Percentiles rank a stretch among this genome's conserved stretches.
These are phyloP conservation scores for Sclerotinia nivalis DNA, from an alignment of 2,329 filamentous ascomycete genomes.

Conservation along the genomic window DNA sequence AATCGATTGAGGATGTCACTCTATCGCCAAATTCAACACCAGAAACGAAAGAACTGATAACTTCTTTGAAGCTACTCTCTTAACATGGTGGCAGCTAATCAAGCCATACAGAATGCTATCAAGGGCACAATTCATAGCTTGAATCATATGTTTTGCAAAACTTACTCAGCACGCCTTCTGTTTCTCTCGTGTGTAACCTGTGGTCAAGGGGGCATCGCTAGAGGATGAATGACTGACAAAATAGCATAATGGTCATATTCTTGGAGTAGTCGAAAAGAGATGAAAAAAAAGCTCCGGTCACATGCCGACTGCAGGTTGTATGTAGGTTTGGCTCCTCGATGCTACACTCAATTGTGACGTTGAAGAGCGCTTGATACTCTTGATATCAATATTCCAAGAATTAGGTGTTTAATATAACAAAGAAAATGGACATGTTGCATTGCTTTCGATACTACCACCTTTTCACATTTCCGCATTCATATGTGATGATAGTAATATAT, in stretches of 20 bases:
- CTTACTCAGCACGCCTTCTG: background rate
- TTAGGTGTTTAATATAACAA: background rate
- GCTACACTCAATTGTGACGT: background rate
- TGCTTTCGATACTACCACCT: background rate
- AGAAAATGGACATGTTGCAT: background rate
- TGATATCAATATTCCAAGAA: background rate
- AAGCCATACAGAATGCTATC: no score
- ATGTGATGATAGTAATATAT: background rate
- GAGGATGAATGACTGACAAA: background rate
- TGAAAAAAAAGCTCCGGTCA: no score
- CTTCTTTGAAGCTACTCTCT: constrained; percentile 11
- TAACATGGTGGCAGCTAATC: background rate
- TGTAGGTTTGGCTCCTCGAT: background rate
- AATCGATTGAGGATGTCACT: constrained; percentile 38
- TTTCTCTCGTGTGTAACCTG: constrained; percentile 10
- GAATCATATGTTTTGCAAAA: background rate
- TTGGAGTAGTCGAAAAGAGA: background rate
- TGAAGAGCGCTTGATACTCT: background rate
- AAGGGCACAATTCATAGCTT: background rate
- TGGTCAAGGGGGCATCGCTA: constrained; percentile 17
- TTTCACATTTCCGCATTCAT: background rate
- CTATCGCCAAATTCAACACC: constrained; percentile 33
- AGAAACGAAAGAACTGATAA: constrained; percentile 36
- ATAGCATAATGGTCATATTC: background rate
- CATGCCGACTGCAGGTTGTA: background rate